phyloP scores from a whole-genome alignment of 495 filamentous ascomycete genomes.

The Daldinia concentrica region DNA sequence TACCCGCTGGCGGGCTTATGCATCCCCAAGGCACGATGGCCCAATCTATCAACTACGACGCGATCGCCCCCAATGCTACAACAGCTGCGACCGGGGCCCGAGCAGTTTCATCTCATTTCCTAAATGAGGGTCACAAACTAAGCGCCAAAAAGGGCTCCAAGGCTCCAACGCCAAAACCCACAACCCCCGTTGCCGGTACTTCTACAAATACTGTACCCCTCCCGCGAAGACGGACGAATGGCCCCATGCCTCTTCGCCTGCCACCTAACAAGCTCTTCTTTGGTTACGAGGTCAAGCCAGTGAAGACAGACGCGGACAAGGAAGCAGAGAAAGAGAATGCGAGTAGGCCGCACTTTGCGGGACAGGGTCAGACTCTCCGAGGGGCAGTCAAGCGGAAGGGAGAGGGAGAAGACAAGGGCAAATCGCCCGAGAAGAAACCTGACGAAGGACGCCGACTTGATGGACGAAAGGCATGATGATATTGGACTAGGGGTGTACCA shows the following conservation, averaged over 20 bases:
- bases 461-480: slow-evolving; percentile 44
- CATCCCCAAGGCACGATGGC: slow-evolving; percentile 93
- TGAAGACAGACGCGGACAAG: slow-evolving; percentile 80
- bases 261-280: slow-evolving; percentile 94
- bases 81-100: slow-evolving; percentile 59
- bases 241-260: slow-evolving; percentile 86
- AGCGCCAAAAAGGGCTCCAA: slow-evolving; percentile 82
- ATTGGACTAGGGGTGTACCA: not conserved
- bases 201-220: slow-evolving; percentile 63
- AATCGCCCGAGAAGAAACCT: slow-evolving; percentile 49
- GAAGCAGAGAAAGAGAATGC: slow-evolving; percentile 69
- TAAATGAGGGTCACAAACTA: slow-evolving; percentile 78
- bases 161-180: slow-evolving; percentile 78
- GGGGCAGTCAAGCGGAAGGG: slow-evolving; percentile 67
- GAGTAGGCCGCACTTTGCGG: slow-evolving; percentile 79
- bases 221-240: slow-evolving; percentile 67
- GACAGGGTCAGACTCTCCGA: slow-evolving; percentile 85
- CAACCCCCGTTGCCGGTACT: slow-evolving; percentile 77
- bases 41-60: slow-evolving; percentile 92
- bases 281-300: slow-evolving; percentile 89
- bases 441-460: slow-evolving; percentile 52
- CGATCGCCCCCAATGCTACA: slow-evolving; percentile 84
- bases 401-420: slow-evolving; percentile 52
- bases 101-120: slow-evolving; percentile 72
- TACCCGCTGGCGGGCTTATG: slow-evolving; percentile 74